Percentiles rank a stretch among this genome's conserved stretches.
phyloP scores from a whole-genome alignment of 2,329 filamentous ascomycete species.

The Blumeria graminis region DNA sequence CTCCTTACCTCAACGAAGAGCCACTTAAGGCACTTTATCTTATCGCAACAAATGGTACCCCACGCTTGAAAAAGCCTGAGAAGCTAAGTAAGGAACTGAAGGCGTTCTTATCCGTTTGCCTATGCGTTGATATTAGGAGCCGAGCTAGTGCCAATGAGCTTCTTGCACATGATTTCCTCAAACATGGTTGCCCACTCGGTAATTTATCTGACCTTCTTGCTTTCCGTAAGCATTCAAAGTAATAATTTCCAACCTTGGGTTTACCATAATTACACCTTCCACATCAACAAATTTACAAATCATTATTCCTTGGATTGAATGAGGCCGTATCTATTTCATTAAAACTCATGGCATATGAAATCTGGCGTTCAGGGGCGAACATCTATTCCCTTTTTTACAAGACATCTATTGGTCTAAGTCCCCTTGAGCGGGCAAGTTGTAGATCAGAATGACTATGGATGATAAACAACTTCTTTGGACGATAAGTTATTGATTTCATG shows the following conservation, averaged over 20 bases:
- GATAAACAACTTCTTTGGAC: too few species aligned
- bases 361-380: too few species aligned
- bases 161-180: conserved; percentile 78
- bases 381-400: too few species aligned
- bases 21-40: conserved; percentile 91
- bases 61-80: conserved; percentile 91
- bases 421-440: too few species aligned
- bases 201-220: conserved; percentile 71
- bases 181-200: conserved; percentile 62
- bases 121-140: conserved; percentile 90
- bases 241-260: conserved; percentile 8
- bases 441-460: too few species aligned
- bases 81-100: conserved; percentile 96
- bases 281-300: too few species aligned
- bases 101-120: conserved; percentile 83
- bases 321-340: too few species aligned
- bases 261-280: too few species aligned
- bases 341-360: too few species aligned
- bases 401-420: too few species aligned
- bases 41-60: conserved; percentile 93
- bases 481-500: too few species aligned
- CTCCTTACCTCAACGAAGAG: conserved; percentile 93
- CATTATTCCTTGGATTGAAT: too few species aligned
- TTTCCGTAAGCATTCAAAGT: conserved; percentile 56
- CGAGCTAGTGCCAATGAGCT: conserved; percentile 80